phyloP scores from a whole-genome alignment of 225 moss, liverwort and hornwort species.

The Neckera pumila region DNA sequence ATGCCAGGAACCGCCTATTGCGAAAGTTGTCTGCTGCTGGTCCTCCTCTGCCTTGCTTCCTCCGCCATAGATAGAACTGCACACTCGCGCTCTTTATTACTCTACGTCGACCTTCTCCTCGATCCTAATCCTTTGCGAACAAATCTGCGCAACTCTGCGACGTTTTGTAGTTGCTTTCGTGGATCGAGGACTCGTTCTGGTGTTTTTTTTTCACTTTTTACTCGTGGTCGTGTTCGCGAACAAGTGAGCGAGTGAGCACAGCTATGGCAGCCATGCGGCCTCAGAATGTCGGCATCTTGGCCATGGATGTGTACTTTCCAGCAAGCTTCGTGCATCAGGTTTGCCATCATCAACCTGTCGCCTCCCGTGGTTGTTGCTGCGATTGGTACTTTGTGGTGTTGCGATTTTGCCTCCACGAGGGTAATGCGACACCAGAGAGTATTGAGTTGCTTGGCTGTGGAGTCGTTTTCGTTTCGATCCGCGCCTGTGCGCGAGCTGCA shows the following conservation, averaged over 20 bases:
- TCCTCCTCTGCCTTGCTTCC: background rate
- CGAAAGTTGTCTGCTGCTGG: background rate
- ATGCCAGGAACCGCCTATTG: background rate
- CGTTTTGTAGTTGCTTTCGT: background rate
- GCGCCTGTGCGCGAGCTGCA: background rate
- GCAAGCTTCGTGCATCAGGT: constrained; percentile 68
- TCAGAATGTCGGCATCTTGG: constrained; percentile 86
- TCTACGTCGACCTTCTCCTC: background rate
- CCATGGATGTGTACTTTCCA: constrained; percentile 84
- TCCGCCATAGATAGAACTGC: background rate
- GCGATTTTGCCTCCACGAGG: background rate
- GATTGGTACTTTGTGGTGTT: background rate
- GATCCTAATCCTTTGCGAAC: background rate
- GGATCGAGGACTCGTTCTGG: background rate
- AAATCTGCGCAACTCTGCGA: background rate
- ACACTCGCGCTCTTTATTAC: background rate
- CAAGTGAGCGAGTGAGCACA: background rate
- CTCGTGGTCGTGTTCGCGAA: background rate
- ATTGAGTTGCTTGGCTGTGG: background rate
- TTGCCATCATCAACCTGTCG: background rate
- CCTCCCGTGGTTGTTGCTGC: too few species aligned
- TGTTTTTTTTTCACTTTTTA: too few species aligned
- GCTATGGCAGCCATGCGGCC: constrained; percentile 61
- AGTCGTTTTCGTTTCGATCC: background rate
- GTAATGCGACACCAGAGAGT: background rate